A percentile compares a stretch with the other conserved stretches of the same genome.
Conservation (phyloP, 2,329 filamentous ascomycete species). For the Phialophora chinensis region DNA sequence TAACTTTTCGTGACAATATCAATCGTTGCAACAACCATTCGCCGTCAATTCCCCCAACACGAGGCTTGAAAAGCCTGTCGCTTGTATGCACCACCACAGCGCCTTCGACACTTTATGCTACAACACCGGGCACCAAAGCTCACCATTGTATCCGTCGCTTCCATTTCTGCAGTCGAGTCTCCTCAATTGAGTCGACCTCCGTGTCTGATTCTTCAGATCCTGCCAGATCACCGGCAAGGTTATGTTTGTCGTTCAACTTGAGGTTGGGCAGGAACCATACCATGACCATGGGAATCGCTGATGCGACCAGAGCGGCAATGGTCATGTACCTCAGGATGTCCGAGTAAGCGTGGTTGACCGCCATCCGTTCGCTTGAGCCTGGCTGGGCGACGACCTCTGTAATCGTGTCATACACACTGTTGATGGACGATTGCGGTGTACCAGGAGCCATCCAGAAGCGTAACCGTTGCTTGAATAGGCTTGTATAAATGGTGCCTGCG, state of each 20-base stretch:
- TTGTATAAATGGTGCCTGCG: constrained; percentile 59
- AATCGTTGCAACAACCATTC: not conserved
- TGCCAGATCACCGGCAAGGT: constrained; percentile 19
- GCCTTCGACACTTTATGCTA: not conserved
- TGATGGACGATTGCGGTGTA: constrained; percentile 44
- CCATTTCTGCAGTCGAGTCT: constrained; percentile 21
- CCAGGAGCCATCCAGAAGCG: constrained; percentile 46
- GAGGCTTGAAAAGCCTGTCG: not conserved
- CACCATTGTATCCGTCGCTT: constrained; percentile 21
- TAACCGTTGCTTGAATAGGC: constrained; percentile 49
- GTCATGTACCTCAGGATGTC: constrained; percentile 46
- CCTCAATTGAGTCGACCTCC: not conserved
- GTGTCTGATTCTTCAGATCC: not conserved
- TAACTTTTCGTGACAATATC: not conserved
- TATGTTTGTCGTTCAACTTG: constrained; percentile 32
- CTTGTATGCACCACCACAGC: constrained; percentile 1
- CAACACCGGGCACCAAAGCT: not conserved
- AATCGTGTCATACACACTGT: constrained; percentile 55
- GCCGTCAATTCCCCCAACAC: not conserved
- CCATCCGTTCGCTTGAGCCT: constrained; percentile 50
- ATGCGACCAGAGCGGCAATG: constrained; percentile 42
- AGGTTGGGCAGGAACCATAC: constrained; percentile 41
- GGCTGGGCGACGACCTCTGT: constrained; percentile 49
- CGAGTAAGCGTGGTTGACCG: constrained; percentile 51
- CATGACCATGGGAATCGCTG: constrained; percentile 41